Evolutionary conservation across 169 alveolate genomes (phyloP), one percentile per base, ranked within the genome.

Genomic region (Eimeria brunetti): DNA sequence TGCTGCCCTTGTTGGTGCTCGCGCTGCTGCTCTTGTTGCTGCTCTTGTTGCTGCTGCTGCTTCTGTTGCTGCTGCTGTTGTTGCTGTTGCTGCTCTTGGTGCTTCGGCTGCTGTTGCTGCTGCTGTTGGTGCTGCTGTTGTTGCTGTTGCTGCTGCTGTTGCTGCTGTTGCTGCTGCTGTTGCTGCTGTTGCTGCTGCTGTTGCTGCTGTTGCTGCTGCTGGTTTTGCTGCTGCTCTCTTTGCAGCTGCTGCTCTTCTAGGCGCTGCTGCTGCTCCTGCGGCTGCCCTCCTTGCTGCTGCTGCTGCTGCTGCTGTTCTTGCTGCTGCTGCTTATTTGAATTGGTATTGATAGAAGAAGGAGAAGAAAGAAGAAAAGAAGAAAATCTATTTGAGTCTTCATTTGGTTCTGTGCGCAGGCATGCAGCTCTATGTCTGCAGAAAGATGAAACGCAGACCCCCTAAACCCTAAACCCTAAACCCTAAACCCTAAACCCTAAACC

Each of bases 51-150:
- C 73, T 62, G 73, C 73, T 27, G 38, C 41, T 62, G 73, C 38
- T 27, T 33, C 73, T 62, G 73, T 38, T 62, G 73, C 73, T 62
- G 73, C 73, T 62, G 73, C 38, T 62, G 73, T 38, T 62, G 73
- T 38, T 62, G 73, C 73, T 62, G 73, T 16, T 62, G 73, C 73
- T 62, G 73, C 73, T 27, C 14, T 3, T 27, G 33, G 33, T 16
- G 73, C 38, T 27, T 4, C 36, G 3, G 73, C 73, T 5, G 8
- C 38, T 27, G 41, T 38, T 5, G 33, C 73, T 62, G 41, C 41
- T 62, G 38, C 38, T 62, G 73, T 38, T 27, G 38, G 14, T 62
- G 73, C 38, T 62, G 73, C 73, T 62, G 73, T 38, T 62, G 73
- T 12, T 62, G 73, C 73, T 62, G 73, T 12, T 62, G 38, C 41